Conservation (phyloP, 345 rosid genomes). For the Murraya koenigii region DNA sequence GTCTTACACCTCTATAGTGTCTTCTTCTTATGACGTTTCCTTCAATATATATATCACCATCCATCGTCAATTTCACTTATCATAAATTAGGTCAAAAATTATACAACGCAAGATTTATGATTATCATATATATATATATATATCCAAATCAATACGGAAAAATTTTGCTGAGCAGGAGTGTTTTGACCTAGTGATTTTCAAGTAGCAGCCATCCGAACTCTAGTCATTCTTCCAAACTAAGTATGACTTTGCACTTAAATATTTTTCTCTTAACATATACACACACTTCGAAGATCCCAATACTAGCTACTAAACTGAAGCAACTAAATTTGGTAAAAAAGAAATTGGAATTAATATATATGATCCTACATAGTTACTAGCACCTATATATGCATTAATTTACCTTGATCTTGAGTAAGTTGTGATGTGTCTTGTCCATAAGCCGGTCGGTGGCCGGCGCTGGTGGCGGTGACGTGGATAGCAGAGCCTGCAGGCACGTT, state of each 20-base stretch:
- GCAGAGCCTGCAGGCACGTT: neutral
- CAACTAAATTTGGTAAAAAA: neutral
- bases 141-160: too few relatives aligned
- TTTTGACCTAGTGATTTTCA: too few relatives aligned
- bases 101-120: neutral
- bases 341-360: neutral
- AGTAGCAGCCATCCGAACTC: too few relatives aligned
- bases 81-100: neutral
- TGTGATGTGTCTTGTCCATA: neutral
- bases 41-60: neutral
- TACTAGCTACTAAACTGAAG: neutral
- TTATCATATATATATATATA: neutral
- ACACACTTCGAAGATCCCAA: neutral
- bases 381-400: neutral
- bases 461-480: neutral
- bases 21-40: slow-evolving; percentile 12
- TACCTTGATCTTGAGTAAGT: slow-evolving; percentile 17
- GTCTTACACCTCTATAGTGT: slow-evolving; percentile 26
- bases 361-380: neutral
- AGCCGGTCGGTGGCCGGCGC: neutral
- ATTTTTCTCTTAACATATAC: too few relatives aligned
- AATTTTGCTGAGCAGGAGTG: too few relatives aligned
- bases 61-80: neutral
- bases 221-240: too few relatives aligned
- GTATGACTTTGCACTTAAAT: too few relatives aligned